Evolutionary conservation across 306 rosid species (phyloP), one percentile per base, ranked within the genome.

Genomic region (Luffa aegyptiaca): DNA sequence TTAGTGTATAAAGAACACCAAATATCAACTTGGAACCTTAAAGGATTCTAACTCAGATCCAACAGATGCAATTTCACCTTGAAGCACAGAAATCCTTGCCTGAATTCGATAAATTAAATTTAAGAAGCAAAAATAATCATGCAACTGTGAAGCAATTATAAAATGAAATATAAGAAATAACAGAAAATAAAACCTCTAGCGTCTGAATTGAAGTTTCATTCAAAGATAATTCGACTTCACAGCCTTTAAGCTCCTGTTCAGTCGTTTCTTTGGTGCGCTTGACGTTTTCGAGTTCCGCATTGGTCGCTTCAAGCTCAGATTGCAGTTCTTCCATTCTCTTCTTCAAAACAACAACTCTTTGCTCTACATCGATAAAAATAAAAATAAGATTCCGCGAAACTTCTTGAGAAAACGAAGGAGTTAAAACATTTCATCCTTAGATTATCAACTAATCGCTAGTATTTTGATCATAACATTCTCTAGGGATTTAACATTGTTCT

Each of bases 241-340:
- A 89, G 74, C 97, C 97, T 83, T 84, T 88, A 39, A 91, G 84
- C 78, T 93, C 97, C 81, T 95, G 99, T 82, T 95, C 97, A 5
- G 58, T 77, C 5, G 79, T 79, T 83, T 91, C 98, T 83, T 85
- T 93, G 80, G 63, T 44, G 58, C 91, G 87, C 83, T 95, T 95
- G 44, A 87, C 88, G 61, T 85, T 88, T 84, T 90, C 94, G 20
- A 90, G 91, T 83, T 91, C 92, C 11, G 78, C 82, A 86, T 84
- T 85, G 26, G 81, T 74, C 6, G 26, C 76, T 80, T 85, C 88
- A 3, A 90, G 58, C 77, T 89, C 92, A 16, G 88, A 87, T 48
- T 31, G 80, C 6, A 91, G 90, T 80, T 88, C 93, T 62, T 86
- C 96, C 52, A 89, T 86, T 83, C 83, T 90, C 80, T 87, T 93